Base-by-base conservation (phyloP, 2,329 filamentous ascomycete species). In the Xylaria sp. region DNA sequence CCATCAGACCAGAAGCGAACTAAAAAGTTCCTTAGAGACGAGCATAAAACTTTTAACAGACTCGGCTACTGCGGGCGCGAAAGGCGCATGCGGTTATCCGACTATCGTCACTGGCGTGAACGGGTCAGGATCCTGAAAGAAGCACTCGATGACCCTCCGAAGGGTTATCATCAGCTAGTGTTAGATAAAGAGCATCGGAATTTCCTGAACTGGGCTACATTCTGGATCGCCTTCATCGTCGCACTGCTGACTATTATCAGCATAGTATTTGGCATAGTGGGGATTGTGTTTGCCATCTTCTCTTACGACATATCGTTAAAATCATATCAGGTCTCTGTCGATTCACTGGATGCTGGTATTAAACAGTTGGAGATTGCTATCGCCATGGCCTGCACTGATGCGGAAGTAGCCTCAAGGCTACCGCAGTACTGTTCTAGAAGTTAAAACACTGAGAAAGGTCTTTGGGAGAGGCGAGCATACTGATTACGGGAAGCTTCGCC, bases 161-260 rank as follows among this genome's bases (percentile, higher is more conserved):
- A 25, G 6, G 47, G 38, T 13, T 19, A 35, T 37, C 25, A 38
- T 7, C 47, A 58, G 23, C 38, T 52, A 19, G 35, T 56, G 7
- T 41, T 56, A 13, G 43, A 56, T 40, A 49, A 58, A 27, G 44
- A 58, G 21, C 54, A 27, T 2, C 47, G 23, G 9, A 58, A 58
- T n/a, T 58, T 58, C 21, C 46, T 41, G 3, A 49, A 44, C 29
- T 51, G 37, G 44, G 44, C 54, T 1, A 58, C 54, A 1, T 58
- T 58, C 29, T 58, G 54, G 54, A 43, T 44, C 19, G 54, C 54
- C 13, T 49, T 58, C 44, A 11, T 51, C 21, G 54, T 58, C 19
- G 44, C 44, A 17, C 27, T 57, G 17, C 54, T 57, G 35, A 57
- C 54, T 43, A 47, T 57, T 15, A 49, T 57, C 35, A 57, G 54